phyloP scores from a whole-genome alignment of 2,329 filamentous ascomycete species.

The Aspergillus chevalieri region DNA sequence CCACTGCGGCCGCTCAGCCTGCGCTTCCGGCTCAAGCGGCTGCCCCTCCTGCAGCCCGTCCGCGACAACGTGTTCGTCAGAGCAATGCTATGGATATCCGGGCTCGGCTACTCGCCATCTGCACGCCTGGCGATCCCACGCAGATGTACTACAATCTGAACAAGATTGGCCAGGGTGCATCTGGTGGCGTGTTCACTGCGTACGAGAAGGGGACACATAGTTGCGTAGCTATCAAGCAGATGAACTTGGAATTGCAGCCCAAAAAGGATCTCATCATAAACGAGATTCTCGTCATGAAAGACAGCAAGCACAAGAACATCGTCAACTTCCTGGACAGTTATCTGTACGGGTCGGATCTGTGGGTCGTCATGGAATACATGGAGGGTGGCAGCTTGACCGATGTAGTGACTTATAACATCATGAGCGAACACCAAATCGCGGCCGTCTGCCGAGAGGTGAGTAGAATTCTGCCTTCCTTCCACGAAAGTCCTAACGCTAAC shows the following conservation, averaged over 20 bases:
- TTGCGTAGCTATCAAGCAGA: constrained; percentile 97
- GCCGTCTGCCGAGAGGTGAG: constrained; percentile 80
- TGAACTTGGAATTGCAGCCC: constrained; percentile 97
- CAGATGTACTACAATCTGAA: constrained; percentile 79
- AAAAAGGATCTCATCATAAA: constrained; percentile 99
- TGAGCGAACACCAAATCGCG: constrained; percentile 96
- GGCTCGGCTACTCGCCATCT: constrained; percentile 77
- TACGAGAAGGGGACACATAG: constrained; percentile 78
- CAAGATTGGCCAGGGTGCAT: constrained; percentile 96
- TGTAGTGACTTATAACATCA: constrained; percentile 98
- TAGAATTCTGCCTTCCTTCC: constrained; percentile 2
- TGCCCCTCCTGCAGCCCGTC: constrained; percentile 56
- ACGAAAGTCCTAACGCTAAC: constrained; percentile 9
- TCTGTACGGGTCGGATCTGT: constrained; percentile 79
- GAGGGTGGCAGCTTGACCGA: constrained; percentile 96
- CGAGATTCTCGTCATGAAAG: constrained; percentile 98
- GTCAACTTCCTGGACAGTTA: constrained; percentile 99
- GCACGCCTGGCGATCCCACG: constrained; percentile 81
- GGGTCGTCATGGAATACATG: constrained; percentile 99
- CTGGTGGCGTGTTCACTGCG: constrained; percentile 89
- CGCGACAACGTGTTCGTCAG: constrained; percentile 70
- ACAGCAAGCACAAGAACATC: constrained; percentile 96
- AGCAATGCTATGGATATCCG: constrained; percentile 79
- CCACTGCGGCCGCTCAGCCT: constrained; percentile 16
- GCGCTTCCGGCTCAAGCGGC: constrained; percentile 23